Conservation (phyloP, 1,284 basidiomycete species). For the Volvariella volvacea region DNA sequence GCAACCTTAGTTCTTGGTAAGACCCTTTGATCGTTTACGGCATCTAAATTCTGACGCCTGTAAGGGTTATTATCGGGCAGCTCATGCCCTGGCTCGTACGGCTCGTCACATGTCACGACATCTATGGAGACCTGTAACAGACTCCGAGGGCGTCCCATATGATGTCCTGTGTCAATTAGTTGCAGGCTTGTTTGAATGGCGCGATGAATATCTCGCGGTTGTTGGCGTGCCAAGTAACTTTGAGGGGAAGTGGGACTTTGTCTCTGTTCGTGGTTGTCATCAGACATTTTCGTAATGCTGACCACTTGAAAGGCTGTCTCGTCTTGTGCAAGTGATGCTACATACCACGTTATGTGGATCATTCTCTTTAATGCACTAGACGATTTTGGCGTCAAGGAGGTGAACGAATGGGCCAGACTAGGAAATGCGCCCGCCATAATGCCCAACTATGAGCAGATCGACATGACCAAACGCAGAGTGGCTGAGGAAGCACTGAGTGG, state of each 20-base stretch:
- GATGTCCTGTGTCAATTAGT: conserved; percentile 56
- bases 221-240: conserved; percentile 84
- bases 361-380: conserved; percentile 72
- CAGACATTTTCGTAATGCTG: conserved; percentile 8
- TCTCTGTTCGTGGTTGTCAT: conserved; percentile 51
- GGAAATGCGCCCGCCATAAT: conserved; percentile 25
- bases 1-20: conserved; percentile 29
- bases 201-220: conserved; percentile 63
- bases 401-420: conserved; percentile 25
- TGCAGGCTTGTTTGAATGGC: conserved; percentile 65
- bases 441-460: conserved; percentile 44
- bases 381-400: conserved; percentile 77
- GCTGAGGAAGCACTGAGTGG: conserved; percentile 78
- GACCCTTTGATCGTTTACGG: conserved; percentile 8
- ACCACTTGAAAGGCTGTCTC: conserved; percentile 28
- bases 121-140: conserved; percentile 72
- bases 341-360: conserved; percentile 88
- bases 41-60: conserved; percentile 8
- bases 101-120: conserved; percentile 72
- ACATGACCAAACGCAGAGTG: conserved; percentile 61
- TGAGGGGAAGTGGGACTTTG: conserved; percentile 84
- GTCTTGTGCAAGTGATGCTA: conserved; percentile 78
- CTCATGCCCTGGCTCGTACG: conserved; percentile 74
- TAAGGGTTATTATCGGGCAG: conserved; percentile 74
- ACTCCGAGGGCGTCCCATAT: conserved; percentile 70